These are phyloP conservation scores for Daldinia loculata DNA, from an alignment of 495 filamentous ascomycete species.

Conservation along the genomic window DNA sequence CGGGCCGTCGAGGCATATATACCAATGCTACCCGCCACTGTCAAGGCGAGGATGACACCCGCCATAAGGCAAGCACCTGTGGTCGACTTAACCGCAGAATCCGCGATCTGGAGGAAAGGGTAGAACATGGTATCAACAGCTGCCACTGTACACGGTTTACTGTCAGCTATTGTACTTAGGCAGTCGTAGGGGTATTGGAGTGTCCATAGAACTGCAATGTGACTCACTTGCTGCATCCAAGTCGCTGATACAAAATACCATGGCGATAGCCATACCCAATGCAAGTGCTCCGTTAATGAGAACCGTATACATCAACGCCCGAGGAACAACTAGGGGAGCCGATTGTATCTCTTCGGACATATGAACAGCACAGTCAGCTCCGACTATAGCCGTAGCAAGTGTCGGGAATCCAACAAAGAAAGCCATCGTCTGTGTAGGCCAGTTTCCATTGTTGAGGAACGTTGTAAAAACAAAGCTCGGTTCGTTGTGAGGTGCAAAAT, in stretches of 20 bases:
- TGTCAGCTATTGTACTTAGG: not conserved
- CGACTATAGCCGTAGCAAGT: constrained; percentile 31
- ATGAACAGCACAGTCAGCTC: constrained; percentile 48
- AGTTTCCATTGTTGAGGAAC: constrained; percentile 57
- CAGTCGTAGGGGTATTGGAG: not conserved
- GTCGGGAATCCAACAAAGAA: constrained; percentile 44
- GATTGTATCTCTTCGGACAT: constrained; percentile 65
- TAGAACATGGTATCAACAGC: constrained; percentile 46
- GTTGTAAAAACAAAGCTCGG: constrained; percentile 39
- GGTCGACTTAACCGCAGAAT: constrained; percentile 50
- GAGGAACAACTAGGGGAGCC: constrained; percentile 56
- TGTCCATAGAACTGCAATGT: not conserved
- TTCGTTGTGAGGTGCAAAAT: constrained; percentile 53
- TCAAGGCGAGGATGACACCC: constrained; percentile 55
- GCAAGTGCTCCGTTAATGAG: constrained; percentile 57
- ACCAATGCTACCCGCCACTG: constrained; percentile 53
- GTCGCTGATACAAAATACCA: constrained; percentile 59
- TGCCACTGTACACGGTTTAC: constrained; percentile 36
- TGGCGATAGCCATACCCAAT: constrained; percentile 58
- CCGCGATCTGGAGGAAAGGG: constrained; percentile 62
- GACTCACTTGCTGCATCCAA: constrained; percentile 43
- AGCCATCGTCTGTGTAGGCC: constrained; percentile 49
- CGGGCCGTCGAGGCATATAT: constrained; percentile 61
- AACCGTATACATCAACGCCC: constrained; percentile 52
- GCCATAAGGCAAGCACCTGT: constrained; percentile 56